These are phyloP conservation scores for Xylaria intraflava DNA, from an alignment of 495 filamentous ascomycete genomes.

Conservation along the genomic window DNA sequence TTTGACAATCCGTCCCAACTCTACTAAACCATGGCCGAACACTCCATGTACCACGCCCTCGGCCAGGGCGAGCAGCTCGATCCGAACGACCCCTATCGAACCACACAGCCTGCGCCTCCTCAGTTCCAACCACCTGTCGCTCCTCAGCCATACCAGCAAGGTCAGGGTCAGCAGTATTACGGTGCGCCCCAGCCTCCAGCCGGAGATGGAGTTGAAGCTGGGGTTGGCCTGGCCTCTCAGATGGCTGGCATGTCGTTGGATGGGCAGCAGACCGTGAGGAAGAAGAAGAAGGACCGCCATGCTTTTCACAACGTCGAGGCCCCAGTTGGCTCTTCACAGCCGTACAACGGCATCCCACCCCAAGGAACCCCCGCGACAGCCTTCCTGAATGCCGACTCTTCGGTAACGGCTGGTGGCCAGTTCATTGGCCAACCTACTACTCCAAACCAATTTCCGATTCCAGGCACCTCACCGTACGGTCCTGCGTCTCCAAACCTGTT, in stretches of 20 bases:
- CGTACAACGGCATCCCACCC: constrained; percentile 59
- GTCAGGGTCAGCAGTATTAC: constrained; percentile 31
- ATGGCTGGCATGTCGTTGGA: constrained; percentile 76
- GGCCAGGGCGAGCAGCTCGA: constrained; percentile 56
- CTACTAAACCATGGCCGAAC: constrained; percentile 57
- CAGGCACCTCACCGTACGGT: constrained; percentile 51
- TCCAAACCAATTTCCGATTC: constrained; percentile 47
- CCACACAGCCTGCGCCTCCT: constrained; percentile 50
- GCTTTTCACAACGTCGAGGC: constrained; percentile 84
- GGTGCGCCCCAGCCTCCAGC: constrained; percentile 28
- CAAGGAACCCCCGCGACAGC: constrained; percentile 53
- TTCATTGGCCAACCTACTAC: constrained; percentile 21
- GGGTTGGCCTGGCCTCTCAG: constrained; percentile 68
- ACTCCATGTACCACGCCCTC: constrained; percentile 68
- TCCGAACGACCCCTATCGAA: constrained; percentile 55
- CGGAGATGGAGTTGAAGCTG: constrained; percentile 21
- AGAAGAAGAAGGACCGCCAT: constrained; percentile 91
- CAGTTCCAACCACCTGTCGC: constrained; percentile 48
- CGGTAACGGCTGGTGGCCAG: constrained; percentile 17
- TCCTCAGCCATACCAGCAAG: constrained; percentile 55
- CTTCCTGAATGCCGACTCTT: constrained; percentile 63
- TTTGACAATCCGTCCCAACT: not conserved
- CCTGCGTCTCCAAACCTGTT: constrained; percentile 48
- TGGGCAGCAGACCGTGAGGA: constrained; percentile 43
- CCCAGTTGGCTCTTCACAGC: constrained; percentile 54